Base-by-base conservation (phyloP, 495 filamentous ascomycete species). In the Xylaria castorea region DNA sequence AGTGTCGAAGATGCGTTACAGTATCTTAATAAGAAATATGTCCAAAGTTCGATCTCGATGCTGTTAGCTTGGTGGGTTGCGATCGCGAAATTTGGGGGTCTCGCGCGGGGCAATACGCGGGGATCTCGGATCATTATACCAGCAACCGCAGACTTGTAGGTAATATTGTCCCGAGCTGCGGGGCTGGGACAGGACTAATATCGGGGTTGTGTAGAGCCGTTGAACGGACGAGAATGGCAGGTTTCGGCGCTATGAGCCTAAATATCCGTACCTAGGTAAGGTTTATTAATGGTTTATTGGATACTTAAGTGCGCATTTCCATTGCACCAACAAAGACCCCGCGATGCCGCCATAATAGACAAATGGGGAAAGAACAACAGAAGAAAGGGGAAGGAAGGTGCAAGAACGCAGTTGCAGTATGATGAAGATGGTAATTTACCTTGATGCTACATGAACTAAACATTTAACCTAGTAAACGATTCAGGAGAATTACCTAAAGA, bases 51-150 rank as follows among this genome's bases (percentile, higher is more conserved):
- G 61, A 64, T 42, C 30, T 30, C 12, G 18, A 7, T 27, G 5
- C 34, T 7, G 62, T 30, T 8, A 9, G 40, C 8, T 30, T 27
- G 6, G 22, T 48, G 40, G 40, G 27, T 6, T 50, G 63, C 42
- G 44, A 66, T 50, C 63, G 27, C 30, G 63, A 32, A 32, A 27
- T 44, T 69, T 69, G 51, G 67, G 67, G 67, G 53, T 69, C 67
- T 69, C 27, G 48, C 67, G 67, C 67, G 67, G 67, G 67, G 67
- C 40, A 69, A 55, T 22, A n/a, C 67, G 67, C 65, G 44, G 46
- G 65, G 65, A 18, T 51, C 38, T 64, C 38, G 16, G 48, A 16
- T 30, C 11, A 46, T 18, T 32, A 18, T 57, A 7, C 16, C 40
- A 14, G 22, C 16, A 30, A n/a, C 6, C 14, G 18, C 12, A 32